Evolutionary conservation across 2,329 filamentous ascomycete species (phyloP).

Genomic region (Venturia nashicola): DNA sequence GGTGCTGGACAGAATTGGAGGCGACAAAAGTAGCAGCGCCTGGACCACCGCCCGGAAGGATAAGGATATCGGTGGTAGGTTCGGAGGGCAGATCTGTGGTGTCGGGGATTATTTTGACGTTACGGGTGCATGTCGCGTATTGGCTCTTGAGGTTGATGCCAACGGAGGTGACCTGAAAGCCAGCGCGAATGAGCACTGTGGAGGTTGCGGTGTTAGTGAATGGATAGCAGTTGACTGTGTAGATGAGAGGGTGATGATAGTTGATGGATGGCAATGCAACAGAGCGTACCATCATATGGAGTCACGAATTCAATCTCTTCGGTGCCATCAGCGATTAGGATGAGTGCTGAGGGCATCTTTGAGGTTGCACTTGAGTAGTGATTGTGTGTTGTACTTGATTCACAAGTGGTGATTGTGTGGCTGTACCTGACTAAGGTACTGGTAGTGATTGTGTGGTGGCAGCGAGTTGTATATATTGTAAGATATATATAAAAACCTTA

Average conservation of each 20-base stretch:
- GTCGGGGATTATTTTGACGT: slow-evolving; percentile 25
- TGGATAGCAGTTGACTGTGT: neutral
- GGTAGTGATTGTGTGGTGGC: no score
- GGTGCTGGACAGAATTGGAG: slow-evolving; percentile 15
- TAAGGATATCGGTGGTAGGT: slow-evolving; percentile 21
- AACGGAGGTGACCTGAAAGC: slow-evolving; percentile 23
- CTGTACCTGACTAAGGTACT: no score
- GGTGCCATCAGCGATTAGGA: slow-evolving; percentile 26
- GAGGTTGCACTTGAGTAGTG: no score
- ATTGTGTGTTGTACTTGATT: neutral
- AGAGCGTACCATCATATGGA: slow-evolving; percentile 23
- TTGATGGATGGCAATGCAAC: slow-evolving; percentile 1
- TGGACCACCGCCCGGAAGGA: slow-evolving; percentile 25
- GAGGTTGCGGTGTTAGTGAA: neutral
- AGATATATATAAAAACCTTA: no score
- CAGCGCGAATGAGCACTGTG: slow-evolving; percentile 26
- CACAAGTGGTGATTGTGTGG: no score
- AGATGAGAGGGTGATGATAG: neutral
- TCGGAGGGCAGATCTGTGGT: slow-evolving; percentile 15
- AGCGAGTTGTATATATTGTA: no score
- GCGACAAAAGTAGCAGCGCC: slow-evolving; percentile 24
- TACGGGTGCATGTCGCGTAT: slow-evolving; percentile 19
- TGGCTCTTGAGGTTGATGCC: slow-evolving; percentile 23
- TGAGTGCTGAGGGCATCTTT: slow-evolving; percentile 22
- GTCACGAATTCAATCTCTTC: slow-evolving; percentile 31